These are phyloP conservation scores for Hyparrhenia diplandra DNA, from an alignment of 176 grass and related monocot genomes.

Conservation along the genomic window DNA sequence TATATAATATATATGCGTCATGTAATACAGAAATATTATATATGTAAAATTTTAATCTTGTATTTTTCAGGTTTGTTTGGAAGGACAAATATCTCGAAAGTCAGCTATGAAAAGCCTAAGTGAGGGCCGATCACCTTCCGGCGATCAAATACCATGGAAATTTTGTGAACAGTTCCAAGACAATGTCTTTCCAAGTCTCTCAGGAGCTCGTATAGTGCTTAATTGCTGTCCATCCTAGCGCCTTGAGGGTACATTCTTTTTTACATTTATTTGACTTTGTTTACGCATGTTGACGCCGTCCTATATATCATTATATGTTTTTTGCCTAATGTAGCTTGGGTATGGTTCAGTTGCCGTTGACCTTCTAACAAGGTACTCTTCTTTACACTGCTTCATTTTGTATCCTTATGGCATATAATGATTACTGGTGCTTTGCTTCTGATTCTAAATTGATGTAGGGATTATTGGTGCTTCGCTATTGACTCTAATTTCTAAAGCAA, in stretches of 20 bases:
- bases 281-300: background rate
- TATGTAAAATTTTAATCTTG: background rate
- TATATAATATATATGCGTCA: background rate
- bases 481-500: background rate
- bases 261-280: background rate
- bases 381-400: background rate
- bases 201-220: conserved; percentile 89
- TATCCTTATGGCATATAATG: background rate
- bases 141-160: conserved; percentile 99
- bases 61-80: conserved; percentile 77
- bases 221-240: conserved; percentile 93
- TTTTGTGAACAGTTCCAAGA: conserved; percentile 98
- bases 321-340: conserved; percentile 51
- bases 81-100: conserved; percentile 92
- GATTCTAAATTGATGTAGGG: background rate
- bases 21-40: background rate
- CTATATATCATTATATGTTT: background rate
- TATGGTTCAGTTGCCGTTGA: conserved; percentile 83
- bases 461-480: background rate
- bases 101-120: conserved; percentile 85
- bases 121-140: conserved; percentile 63
- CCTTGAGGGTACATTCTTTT: conserved; percentile 61
- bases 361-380: conserved; percentile 51
- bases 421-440: background rate
- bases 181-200: conserved; percentile 88